These are phyloP conservation scores for Termitomyces sp. DNA, from an alignment of 768 basidiomycete genomes.

Conservation along the genomic window DNA sequence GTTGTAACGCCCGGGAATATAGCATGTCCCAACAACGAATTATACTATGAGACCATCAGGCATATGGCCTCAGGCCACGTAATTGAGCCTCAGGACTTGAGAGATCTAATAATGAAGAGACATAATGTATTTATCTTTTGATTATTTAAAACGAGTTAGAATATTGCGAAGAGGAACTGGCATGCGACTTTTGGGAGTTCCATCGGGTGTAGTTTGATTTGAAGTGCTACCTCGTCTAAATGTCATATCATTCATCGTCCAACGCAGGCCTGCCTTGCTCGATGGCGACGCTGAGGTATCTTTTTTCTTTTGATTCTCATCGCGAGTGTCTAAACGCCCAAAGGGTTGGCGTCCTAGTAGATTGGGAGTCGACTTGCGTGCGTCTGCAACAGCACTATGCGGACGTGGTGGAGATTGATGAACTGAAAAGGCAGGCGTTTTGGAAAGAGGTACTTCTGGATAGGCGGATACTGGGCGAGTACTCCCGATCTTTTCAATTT, in stretches of 20 bases:
- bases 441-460: neutral
- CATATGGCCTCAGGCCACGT: neutral
- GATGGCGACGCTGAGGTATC: slow-evolving; percentile 13
- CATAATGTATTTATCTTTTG: neutral
- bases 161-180: slow-evolving; percentile 41
- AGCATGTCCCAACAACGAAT: slow-evolving; percentile 18
- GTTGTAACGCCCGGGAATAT: no score
- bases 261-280: slow-evolving; percentile 17
- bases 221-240: slow-evolving; percentile 21
- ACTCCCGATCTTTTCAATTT: neutral
- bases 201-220: slow-evolving; percentile 8
- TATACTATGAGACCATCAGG: slow-evolving; percentile 13
- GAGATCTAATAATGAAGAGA: no score
- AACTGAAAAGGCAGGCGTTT: neutral
- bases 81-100: neutral
- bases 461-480: slow-evolving; percentile 3
- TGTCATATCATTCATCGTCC: slow-evolving; percentile 28
- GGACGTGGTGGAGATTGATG: slow-evolving; percentile 8
- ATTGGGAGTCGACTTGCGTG: slow-evolving; percentile 8
- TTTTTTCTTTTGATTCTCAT: slow-evolving; percentile 14
- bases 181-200: slow-evolving; percentile 34
- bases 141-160: slow-evolving; percentile 38
- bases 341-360: slow-evolving; percentile 28
- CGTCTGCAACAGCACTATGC: slow-evolving; percentile 7
- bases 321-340: slow-evolving; percentile 16